Percentiles rank a stretch among this genome's conserved stretches.
Evolutionary conservation across 2,329 filamentous ascomycete genomes (phyloP).

Genomic region (Sclerotinia spermophila): DNA sequence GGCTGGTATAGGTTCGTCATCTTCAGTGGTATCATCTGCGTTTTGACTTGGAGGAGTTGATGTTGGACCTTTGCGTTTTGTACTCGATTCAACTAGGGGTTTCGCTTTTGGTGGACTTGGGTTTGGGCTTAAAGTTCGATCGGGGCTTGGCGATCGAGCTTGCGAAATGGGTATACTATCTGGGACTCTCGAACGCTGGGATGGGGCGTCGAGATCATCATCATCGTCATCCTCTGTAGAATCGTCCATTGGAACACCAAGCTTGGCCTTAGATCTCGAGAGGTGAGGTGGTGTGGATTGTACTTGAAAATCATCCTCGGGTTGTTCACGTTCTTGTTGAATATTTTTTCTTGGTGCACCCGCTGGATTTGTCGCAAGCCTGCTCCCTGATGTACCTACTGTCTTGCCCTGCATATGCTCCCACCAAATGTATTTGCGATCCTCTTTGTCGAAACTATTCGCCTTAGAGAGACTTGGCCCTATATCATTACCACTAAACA

Average conservation of each 20-base stretch:
- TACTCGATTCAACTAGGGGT: conserved; percentile 18
- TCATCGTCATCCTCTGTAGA: conserved; percentile 31
- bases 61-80: conserved; percentile 11
- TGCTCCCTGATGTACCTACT: conserved; percentile 25
- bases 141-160: neutral
- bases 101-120: conserved; percentile 5
- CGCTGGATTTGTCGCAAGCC: conserved; percentile 13
- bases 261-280: conserved; percentile 13
- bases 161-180: conserved; percentile 31
- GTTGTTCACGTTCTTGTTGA: neutral
- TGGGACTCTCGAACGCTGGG: conserved; percentile 26
- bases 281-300: conserved; percentile 33
- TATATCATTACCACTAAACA: conserved; percentile 23
- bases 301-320: conserved; percentile 35
- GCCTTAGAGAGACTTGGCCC: neutral
- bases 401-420: conserved; percentile 31
- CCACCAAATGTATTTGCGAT: conserved; percentile 30
- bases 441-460: conserved; percentile 1
- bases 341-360: neutral
- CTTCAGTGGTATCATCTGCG: conserved; percentile 15
- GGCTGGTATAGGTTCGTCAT: conserved; percentile 7
- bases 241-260: conserved; percentile 19
- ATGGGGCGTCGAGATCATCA: conserved; percentile 33
- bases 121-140: neutral
- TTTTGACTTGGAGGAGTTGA: neutral